Base-by-base conservation (phyloP, 2,329 filamentous ascomycete genomes). In the Emergomyces pasteurianus region DNA sequence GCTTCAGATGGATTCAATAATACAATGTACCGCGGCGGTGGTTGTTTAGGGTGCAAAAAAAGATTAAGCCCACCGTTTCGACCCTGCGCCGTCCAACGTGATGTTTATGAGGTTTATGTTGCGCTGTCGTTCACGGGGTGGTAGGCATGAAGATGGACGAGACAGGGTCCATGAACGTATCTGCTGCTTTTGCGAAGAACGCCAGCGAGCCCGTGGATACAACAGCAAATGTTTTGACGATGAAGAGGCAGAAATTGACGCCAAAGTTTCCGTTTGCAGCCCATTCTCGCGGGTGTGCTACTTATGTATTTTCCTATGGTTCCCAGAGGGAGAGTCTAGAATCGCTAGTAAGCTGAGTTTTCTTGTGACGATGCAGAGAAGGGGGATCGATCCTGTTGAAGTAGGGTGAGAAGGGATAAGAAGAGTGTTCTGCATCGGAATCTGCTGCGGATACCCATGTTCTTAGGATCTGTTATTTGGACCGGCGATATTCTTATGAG, bases 11-110 rank as follows among this genome's bases (percentile, higher is more conserved):
- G 83, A 86, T 64, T 85, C 81, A 60, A 86, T 73, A 55, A 84
- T 79, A 34, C 86, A 74, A 66, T 86, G 81, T 34, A 86, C 82
- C 55, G 84, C 83, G 3, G 86, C 83, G 0, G 83, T 86, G 1
- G 84, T 85, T 83, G 86, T 86, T 86, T 62, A 86, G 74, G 50
- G 83, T 82, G 64, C 83, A 85, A 70, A 86, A 86, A 53, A 86
- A 79, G 66, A 87, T 83, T 63, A 86, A 83, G 34, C 83, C 84
- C 61, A 86, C 78, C 2, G 84, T 85, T 72, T 86, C 84, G 59
- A 86, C 81, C 60, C 84, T 78, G 4, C 79, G 85, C 8, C 84
- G 80, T 49, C 82, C 84, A 31, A 86, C 83, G 21, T 83, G 83
- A 65, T 83, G 86, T 68, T 83, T 84, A 72, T 84, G 83, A 7